These are phyloP conservation scores for Fereydounia khargensis DNA, from an alignment of 1,284 basidiomycete species.

Conservation along the genomic window DNA sequence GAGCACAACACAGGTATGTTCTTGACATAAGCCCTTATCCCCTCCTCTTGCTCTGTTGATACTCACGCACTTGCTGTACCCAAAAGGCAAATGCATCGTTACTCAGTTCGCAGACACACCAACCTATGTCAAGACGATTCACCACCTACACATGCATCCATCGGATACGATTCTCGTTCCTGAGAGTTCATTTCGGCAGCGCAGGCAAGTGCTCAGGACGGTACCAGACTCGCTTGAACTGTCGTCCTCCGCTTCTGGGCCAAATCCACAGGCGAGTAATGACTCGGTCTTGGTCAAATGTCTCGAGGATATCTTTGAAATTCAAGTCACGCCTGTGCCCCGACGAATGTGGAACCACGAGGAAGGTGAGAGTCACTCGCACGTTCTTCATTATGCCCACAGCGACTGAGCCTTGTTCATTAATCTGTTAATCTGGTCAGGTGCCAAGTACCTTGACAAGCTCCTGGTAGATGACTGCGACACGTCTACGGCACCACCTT, in stretches of 20 bases:
- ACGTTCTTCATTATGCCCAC: too few relatives aligned
- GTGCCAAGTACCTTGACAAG: conserved; percentile 72
- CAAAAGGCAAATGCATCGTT: conserved; percentile 8
- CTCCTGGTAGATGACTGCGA: conserved; percentile 74
- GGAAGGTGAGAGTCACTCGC: conserved; percentile 69
- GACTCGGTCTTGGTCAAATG: conserved; percentile 66
- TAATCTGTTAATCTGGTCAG: conserved; percentile 59
- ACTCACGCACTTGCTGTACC: neutral
- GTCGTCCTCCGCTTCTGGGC: too few relatives aligned
- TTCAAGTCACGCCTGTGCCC: conserved; percentile 68
- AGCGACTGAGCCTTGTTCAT: neutral
- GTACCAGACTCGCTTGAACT: too few relatives aligned
- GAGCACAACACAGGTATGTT: conserved; percentile 71
- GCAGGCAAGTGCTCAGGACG: too few relatives aligned
- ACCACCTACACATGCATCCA: conserved; percentile 75
- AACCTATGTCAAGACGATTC: conserved; percentile 79
- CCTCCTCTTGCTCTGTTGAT: conserved; percentile 61
- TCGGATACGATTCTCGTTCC: conserved; percentile 67
- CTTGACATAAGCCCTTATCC: neutral
- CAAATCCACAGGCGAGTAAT: neutral
- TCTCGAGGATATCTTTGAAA: conserved; percentile 69
- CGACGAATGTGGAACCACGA: conserved; percentile 78
- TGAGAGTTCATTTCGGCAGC: neutral
- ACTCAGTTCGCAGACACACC: conserved; percentile 60
- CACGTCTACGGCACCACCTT: too few relatives aligned